phyloP scores from a whole-genome alignment of 306 rosid genomes.

The Quillaja saponaria region DNA sequence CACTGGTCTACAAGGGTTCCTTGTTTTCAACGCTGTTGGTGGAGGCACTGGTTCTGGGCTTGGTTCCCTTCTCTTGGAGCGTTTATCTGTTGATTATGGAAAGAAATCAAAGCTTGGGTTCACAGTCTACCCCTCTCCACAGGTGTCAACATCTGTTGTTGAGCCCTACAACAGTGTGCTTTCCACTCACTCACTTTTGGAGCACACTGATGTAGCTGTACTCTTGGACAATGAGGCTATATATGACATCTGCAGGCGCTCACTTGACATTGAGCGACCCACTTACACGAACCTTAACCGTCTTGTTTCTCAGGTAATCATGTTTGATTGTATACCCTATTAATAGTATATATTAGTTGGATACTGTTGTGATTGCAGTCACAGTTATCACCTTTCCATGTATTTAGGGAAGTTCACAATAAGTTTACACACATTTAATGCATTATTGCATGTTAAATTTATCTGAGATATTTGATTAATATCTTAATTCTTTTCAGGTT shows the following conservation, averaged over 20 bases:
- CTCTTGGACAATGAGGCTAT: slow-evolving; percentile 91
- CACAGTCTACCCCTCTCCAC: slow-evolving; percentile 92
- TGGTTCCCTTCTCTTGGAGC: slow-evolving; percentile 85
- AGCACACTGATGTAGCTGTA: slow-evolving; percentile 91
- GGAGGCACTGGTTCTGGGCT: slow-evolving; percentile 97
- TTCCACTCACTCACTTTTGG: slow-evolving; percentile 89
- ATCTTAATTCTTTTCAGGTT: slow-evolving; percentile 44
- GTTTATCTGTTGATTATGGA: slow-evolving; percentile 86
- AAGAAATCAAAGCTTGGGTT: slow-evolving; percentile 93
- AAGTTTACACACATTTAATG: no score
- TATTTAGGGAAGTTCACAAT: neutral
- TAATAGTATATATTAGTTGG: neutral
- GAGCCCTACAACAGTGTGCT: slow-evolving; percentile 98
- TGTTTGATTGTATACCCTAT: neutral
- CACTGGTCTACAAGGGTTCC: slow-evolving; percentile 91
- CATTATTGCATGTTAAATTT: no score
- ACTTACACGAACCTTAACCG: slow-evolving; percentile 93
- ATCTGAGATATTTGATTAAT: no score
- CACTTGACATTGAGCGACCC: slow-evolving; percentile 90
- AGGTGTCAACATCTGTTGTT: slow-evolving; percentile 93
- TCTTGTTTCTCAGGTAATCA: slow-evolving; percentile 79
- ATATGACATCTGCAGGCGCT: slow-evolving; percentile 90
- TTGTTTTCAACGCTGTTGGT: slow-evolving; percentile 90
- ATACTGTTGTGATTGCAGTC: neutral
- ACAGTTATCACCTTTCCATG: neutral